Conservation (phyloP, 306 rosid species). For the Glycyrrhiza uralensis region DNA sequence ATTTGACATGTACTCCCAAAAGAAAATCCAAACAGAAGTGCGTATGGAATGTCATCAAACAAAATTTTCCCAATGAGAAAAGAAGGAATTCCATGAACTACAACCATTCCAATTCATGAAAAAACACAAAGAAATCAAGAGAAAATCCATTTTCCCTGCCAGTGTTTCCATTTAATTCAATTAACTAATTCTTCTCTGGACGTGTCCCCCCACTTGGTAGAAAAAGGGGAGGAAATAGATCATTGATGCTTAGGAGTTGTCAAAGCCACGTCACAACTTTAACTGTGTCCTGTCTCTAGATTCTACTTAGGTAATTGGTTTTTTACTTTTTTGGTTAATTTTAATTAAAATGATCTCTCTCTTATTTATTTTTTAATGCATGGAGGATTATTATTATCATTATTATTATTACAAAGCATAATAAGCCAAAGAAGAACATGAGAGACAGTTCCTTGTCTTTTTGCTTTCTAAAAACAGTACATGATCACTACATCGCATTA, state of each 20-base stretch:
- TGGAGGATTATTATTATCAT: neutral
- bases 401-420: constrained; percentile 9
- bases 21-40: neutral
- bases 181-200: neutral
- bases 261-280: constrained; percentile 20
- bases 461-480: constrained; percentile 28
- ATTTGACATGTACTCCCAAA: too few species aligned
- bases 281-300: neutral
- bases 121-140: neutral
- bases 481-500: constrained; percentile 24
- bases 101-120: neutral
- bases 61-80: neutral
- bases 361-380: constrained; percentile 7
- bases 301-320: neutral
- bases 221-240: neutral
- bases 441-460: constrained; percentile 25
- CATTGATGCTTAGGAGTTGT: neutral
- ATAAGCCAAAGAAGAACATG: constrained; percentile 27
- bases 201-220: constrained; percentile 10
- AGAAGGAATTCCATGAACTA: neutral
- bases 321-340: neutral
- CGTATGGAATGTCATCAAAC: neutral
- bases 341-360: neutral
- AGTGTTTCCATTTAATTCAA: neutral
- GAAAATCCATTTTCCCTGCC: neutral